Conservation (phyloP, 805 yeast species). For the Maudiozyma turicensis region DNA sequence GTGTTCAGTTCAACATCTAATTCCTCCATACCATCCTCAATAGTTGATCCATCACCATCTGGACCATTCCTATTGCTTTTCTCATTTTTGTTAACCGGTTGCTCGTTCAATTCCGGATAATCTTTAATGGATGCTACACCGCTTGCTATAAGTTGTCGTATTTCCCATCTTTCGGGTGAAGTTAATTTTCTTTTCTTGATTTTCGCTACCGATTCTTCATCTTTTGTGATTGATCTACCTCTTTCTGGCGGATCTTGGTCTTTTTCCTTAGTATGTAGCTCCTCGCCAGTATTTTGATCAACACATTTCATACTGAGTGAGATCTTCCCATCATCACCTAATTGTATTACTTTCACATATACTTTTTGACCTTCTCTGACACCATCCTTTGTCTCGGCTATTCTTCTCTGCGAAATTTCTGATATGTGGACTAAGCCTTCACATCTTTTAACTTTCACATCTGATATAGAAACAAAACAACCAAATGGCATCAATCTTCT, state of each 20-base stretch:
- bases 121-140: slow-evolving; percentile 63
- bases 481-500: slow-evolving; percentile 59
- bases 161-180: slow-evolving; percentile 88
- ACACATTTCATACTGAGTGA: slow-evolving; percentile 61
- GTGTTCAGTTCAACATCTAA: slow-evolving; percentile 64
- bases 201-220: slow-evolving; percentile 1
- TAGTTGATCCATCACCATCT: slow-evolving; percentile 10
- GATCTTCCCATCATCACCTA: slow-evolving; percentile 39
- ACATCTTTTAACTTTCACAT: slow-evolving; percentile 23
- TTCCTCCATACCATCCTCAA: slow-evolving; percentile 32
- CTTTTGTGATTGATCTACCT: slow-evolving; percentile 2
- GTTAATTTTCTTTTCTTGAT: slow-evolving; percentile 42
- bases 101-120: slow-evolving; percentile 52
- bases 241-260: not conserved
- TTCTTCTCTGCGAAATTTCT: slow-evolving; percentile 41
- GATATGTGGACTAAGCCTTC: slow-evolving; percentile 76
- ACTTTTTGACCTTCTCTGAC: slow-evolving; percentile 51
- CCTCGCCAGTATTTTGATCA: slow-evolving; percentile 59
- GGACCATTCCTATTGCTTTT: slow-evolving; percentile 4
- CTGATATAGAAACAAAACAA: slow-evolving; percentile 56
- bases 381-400: slow-evolving; percentile 50
- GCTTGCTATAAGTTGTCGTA: slow-evolving; percentile 69
- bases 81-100: slow-evolving; percentile 12
- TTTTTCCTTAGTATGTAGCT: not conserved
- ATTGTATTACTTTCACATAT: slow-evolving; percentile 45